Evolutionary conservation across 2,329 filamentous ascomycete genomes (phyloP).

Genomic region (Geosmithia putterillii): DNA sequence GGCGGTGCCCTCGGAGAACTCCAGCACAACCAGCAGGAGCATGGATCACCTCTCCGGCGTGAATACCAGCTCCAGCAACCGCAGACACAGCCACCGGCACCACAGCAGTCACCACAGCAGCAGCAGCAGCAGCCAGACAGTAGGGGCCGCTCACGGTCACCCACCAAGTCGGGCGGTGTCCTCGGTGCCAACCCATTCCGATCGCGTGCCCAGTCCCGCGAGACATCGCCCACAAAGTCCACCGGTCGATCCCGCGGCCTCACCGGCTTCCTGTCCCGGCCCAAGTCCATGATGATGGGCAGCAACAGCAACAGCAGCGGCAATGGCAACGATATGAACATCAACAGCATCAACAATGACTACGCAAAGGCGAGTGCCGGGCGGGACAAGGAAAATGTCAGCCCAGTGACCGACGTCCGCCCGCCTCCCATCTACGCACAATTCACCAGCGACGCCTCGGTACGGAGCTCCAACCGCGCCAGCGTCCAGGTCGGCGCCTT

Average conservation of each 20-base stretch:
- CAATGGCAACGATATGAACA: neutral
- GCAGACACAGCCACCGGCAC: neutral
- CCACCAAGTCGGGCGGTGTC: conserved; percentile 30
- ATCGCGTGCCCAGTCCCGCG: conserved; percentile 18
- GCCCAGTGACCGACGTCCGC: conserved; percentile 26
- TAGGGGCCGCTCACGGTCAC: conserved; percentile 24
- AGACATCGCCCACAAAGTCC: conserved; percentile 43
- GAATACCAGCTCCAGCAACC: neutral
- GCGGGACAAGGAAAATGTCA: conserved; percentile 75
- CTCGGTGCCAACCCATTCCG: conserved; percentile 24
- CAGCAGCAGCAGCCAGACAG: conserved; percentile 12
- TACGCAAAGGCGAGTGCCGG: neutral
- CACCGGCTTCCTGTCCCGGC: conserved; percentile 60
- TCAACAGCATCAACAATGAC: neutral
- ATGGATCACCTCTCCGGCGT: conserved; percentile 16
- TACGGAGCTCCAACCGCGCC: conserved; percentile 9
- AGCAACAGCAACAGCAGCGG: neutral
- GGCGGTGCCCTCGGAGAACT: conserved; percentile 39
- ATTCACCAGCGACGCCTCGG: conserved; percentile 32
- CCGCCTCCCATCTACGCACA: conserved; percentile 71
- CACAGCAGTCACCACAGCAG: neutral
- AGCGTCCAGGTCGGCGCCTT: conserved; percentile 12
- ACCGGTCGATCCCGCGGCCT: conserved; percentile 65
- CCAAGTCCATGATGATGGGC: conserved; percentile 51
- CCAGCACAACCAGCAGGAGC: conserved; percentile 39